These are phyloP conservation scores for Ascoidea tarda DNA, from an alignment of 805 yeast genomes.

Conservation along the genomic window DNA sequence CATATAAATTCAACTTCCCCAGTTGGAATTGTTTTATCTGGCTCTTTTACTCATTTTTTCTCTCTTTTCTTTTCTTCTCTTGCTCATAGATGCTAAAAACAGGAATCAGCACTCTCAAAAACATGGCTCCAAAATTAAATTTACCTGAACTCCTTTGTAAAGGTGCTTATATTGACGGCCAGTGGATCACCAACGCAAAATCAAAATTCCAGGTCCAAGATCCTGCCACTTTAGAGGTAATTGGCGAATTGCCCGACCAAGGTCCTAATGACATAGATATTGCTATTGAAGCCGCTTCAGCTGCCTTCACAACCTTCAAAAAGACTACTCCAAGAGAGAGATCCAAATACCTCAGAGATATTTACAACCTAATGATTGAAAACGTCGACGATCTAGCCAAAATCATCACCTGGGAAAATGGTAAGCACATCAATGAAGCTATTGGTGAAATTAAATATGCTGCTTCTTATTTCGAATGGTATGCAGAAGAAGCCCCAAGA, in stretches of 20 bases:
- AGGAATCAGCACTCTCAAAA: background rate
- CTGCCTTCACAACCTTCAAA: conserved; percentile 38
- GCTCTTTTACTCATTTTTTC: background rate
- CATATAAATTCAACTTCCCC: background rate
- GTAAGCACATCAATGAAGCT: conserved; percentile 63
- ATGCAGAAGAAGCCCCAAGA: conserved; percentile 67
- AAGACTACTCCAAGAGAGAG: conserved; percentile 43
- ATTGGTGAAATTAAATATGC: conserved; percentile 53
- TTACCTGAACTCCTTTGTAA: conserved; percentile 40
- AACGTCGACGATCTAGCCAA: conserved; percentile 53
- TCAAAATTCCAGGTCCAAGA: conserved; percentile 46
- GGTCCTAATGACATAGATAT: conserved; percentile 28
- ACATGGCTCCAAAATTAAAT: conserved; percentile 15
- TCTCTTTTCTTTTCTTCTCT: background rate
- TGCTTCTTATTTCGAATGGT: conserved; percentile 68
- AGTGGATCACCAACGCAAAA: conserved; percentile 40
- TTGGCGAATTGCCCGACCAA: conserved; percentile 10
- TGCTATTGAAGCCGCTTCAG: conserved; percentile 42
- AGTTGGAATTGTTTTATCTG: too few relatives aligned
- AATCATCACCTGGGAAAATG: conserved; percentile 56
- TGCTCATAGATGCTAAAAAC: too few relatives aligned
- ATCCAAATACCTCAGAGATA: conserved; percentile 32
- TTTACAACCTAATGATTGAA: conserved; percentile 39
- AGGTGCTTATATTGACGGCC: conserved; percentile 58
- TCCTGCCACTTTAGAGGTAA: conserved; percentile 40